These are phyloP conservation scores for Gynostemma pentaphyllum DNA, from an alignment of 306 rosid species.

Conservation along the genomic window DNA sequence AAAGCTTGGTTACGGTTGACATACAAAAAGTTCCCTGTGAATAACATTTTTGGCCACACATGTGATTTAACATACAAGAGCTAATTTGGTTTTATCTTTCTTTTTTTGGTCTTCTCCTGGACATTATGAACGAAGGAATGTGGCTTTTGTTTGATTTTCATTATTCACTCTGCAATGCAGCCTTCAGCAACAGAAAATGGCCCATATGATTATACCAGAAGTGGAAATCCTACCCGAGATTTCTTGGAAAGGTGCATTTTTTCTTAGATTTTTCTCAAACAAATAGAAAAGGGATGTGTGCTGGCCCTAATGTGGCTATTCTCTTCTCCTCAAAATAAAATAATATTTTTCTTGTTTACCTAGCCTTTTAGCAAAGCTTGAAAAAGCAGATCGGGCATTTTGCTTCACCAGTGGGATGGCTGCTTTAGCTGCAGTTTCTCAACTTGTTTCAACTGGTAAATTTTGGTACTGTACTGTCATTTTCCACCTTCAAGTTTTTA, in stretches of 20 bases:
- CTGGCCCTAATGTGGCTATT: not conserved
- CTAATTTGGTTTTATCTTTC: not conserved
- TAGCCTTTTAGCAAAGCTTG: constrained; percentile 76
- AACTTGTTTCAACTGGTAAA: constrained; percentile 65
- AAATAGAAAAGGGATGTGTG: not conserved
- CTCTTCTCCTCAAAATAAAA: not conserved
- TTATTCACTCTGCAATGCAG: constrained; percentile 28
- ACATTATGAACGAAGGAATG: not conserved
- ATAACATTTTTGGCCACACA: too few species aligned
- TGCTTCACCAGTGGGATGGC: constrained; percentile 99
- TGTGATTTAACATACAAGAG: too few species aligned
- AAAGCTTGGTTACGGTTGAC: too few species aligned
- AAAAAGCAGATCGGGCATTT: constrained; percentile 84
- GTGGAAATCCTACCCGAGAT: constrained; percentile 93
- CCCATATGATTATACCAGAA: constrained; percentile 82
- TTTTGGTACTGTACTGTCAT: constrained; percentile 10
- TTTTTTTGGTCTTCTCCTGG: not conserved
- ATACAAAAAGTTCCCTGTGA: too few species aligned
- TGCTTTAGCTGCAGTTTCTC: constrained; percentile 73
- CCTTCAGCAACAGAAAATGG: constrained; percentile 82
- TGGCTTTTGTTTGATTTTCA: constrained; percentile 1
- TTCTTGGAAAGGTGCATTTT: constrained; percentile 59
- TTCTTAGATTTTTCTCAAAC: not conserved
- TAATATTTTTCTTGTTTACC: constrained; percentile 14
- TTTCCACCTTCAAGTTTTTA: not conserved